phyloP scores from a whole-genome alignment of 768 basidiomycete genomes.

The Suillus subaureus region DNA sequence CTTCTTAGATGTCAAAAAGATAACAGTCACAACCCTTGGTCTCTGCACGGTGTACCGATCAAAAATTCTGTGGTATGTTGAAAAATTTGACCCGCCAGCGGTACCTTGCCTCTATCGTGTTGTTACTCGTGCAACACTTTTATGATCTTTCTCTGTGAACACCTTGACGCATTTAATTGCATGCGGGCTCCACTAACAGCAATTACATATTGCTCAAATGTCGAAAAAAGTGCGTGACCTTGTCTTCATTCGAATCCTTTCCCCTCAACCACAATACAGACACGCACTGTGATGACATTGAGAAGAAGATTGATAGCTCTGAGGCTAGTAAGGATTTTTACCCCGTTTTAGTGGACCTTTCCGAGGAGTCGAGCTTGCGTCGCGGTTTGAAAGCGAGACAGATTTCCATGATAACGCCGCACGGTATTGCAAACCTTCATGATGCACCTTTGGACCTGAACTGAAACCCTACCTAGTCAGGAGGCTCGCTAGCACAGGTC shows the following conservation, averaged over 20 bases:
- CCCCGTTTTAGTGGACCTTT: constrained; percentile 36
- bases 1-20: not conserved
- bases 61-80: not conserved
- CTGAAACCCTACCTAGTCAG: constrained; percentile 34
- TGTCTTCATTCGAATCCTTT: not conserved
- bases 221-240: not conserved
- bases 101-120: not conserved
- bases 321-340: not conserved
- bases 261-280: not conserved
- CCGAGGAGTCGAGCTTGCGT: constrained; percentile 41
- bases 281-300: not conserved
- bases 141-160: not conserved
- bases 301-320: not conserved
- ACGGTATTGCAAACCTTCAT: constrained; percentile 27
- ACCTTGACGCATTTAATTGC: not conserved
- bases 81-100: not conserved
- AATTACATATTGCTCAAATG: not conserved
- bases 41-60: not conserved
- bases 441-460: not conserved
- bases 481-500: constrained; percentile 54
- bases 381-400: constrained; percentile 54
- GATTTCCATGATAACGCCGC: constrained; percentile 62
- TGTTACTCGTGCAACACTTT: not conserved
- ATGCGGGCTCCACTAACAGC: not conserved
- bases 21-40: not conserved